Evolutionary conservation across 495 filamentous ascomycete species (phyloP).

Genomic region (Penicillium robsamsonii): DNA sequence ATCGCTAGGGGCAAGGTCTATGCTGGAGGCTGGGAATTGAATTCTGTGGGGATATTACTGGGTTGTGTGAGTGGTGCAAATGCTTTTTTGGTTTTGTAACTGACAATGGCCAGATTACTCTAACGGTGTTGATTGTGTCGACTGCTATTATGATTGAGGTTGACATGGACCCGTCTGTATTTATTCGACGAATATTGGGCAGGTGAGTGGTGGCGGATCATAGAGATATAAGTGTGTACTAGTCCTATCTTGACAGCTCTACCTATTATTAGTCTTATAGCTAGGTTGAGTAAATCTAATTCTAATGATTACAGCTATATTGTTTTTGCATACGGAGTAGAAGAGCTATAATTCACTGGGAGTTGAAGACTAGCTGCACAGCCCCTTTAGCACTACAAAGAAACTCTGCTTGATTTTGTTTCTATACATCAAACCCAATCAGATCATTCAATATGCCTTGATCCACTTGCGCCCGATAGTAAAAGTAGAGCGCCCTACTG

Average conservation of each 20-base stretch:
- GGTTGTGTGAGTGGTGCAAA: slow-evolving; percentile 45
- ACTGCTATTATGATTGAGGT: slow-evolving; percentile 31
- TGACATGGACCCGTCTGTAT: slow-evolving; percentile 4
- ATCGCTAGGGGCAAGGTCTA: slow-evolving; percentile 62
- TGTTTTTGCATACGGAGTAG: neutral
- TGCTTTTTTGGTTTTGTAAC: neutral
- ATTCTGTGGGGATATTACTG: slow-evolving; percentile 48
- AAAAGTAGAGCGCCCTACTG: too few species aligned
- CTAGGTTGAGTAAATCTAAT: neutral
- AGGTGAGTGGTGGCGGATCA: neutral
- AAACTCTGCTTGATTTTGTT: too few species aligned
- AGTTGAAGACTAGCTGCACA: neutral
- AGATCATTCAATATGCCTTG: too few species aligned
- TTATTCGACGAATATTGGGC: slow-evolving; percentile 11
- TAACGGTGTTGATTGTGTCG: slow-evolving; percentile 29
- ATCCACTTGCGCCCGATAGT: too few species aligned
- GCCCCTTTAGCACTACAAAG: neutral
- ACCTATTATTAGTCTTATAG: neutral
- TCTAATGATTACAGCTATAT: neutral
- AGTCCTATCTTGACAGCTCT: neutral
- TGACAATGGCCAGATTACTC: slow-evolving; percentile 22
- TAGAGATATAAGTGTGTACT: neutral
- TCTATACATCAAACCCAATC: too few species aligned
- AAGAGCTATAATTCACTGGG: neutral
- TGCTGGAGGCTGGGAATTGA: slow-evolving; percentile 66